Conservation (phyloP, 2,329 filamentous ascomycete species). For the Venturia asperata region DNA sequence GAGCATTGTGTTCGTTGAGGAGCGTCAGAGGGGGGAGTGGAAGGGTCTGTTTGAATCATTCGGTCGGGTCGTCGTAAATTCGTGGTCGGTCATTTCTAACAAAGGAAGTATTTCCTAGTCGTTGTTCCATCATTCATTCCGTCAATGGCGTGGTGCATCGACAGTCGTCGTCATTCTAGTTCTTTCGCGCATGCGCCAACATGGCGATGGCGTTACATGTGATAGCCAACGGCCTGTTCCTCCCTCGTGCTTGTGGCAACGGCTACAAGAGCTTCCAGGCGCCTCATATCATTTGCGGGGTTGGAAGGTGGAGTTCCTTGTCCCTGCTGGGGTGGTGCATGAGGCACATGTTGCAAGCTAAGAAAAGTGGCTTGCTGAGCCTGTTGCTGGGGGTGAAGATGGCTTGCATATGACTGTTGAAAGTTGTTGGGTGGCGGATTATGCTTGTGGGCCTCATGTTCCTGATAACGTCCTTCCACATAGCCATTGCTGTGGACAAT, state of each 20-base stretch:
- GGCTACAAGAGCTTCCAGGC: slow-evolving; percentile 57
- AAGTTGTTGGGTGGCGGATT: slow-evolving; percentile 1
- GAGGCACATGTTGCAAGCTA: slow-evolving; percentile 14
- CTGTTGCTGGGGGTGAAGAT: slow-evolving; percentile 6
- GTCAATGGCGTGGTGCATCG: neutral
- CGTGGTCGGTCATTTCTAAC: slow-evolving; percentile 5
- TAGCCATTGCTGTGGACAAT: slow-evolving; percentile 46
- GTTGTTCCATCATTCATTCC: neutral
- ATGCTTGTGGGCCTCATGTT: slow-evolving; percentile 23
- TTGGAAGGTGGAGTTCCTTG: slow-evolving; percentile 29
- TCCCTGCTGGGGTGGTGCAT: slow-evolving; percentile 25
- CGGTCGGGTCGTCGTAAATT: slow-evolving; percentile 2
- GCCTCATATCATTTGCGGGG: slow-evolving; percentile 44
- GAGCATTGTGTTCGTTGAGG: neutral
- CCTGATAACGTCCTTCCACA: slow-evolving; percentile 35
- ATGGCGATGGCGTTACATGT: neutral
- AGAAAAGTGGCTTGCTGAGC: slow-evolving; percentile 15
- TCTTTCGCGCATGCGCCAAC: neutral
- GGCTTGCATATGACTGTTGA: neutral
- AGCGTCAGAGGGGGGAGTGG: neutral
- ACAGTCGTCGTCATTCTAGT: neutral
- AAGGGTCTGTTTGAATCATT: neutral
- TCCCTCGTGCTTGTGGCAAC: slow-evolving; percentile 44
- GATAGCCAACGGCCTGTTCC: slow-evolving; percentile 9
- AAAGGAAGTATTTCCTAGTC: neutral